Percentiles rank a stretch among this genome's conserved stretches.
phyloP scores from a whole-genome alignment of 306 rosid species.

The Prunus salicina region DNA sequence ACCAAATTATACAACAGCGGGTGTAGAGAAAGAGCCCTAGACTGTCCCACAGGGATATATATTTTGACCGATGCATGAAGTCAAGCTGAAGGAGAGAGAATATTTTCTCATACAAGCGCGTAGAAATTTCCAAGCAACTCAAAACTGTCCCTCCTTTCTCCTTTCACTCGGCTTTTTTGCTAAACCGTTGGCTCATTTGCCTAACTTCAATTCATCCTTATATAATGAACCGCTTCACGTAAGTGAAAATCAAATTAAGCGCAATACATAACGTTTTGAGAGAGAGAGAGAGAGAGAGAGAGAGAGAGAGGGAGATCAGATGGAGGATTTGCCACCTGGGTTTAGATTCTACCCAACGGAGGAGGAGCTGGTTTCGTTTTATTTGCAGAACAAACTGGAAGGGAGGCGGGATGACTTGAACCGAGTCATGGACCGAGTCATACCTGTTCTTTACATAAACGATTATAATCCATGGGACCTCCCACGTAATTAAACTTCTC shows the following conservation, averaged over 20 bases:
- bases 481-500: slow-evolving; percentile 53
- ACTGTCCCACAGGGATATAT: no score
- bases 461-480: slow-evolving; percentile 67
- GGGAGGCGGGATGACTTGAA: slow-evolving; percentile 40
- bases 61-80: background rate
- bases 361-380: slow-evolving; percentile 70
- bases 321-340: slow-evolving; percentile 68
- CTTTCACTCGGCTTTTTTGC: slow-evolving; percentile 16
- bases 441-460: slow-evolving; percentile 65
- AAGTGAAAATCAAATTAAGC: background rate
- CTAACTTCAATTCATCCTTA: slow-evolving; percentile 16
- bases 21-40: no score
- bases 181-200: background rate
- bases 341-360: slow-evolving; percentile 87
- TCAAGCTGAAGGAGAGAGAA: background rate
- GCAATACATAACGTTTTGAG: background rate
- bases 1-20: no score
- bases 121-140: slow-evolving; percentile 25
- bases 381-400: slow-evolving; percentile 59
- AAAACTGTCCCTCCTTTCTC: background rate
- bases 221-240: background rate
- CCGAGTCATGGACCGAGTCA: slow-evolving; percentile 39
- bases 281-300: background rate
- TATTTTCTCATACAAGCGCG: slow-evolving; percentile 4
- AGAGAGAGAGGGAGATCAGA: slow-evolving; percentile 4